These are phyloP conservation scores for Lachnellula suecica DNA, from an alignment of 2,329 filamentous ascomycete species.

Conservation along the genomic window DNA sequence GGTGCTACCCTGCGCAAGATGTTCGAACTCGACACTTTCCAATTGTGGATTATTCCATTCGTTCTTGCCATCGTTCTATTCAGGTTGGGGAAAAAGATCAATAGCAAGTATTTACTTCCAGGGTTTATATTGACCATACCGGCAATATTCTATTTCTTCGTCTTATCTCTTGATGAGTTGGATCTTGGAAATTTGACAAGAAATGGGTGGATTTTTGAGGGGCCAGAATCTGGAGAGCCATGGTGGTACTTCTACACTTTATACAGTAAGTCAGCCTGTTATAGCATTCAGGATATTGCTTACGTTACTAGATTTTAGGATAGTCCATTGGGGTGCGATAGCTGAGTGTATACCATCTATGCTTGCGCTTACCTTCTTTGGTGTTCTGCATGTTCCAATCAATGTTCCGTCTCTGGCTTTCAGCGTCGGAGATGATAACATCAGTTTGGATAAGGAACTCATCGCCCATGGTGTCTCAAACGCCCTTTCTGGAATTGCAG, in stretches of 20 bases:
- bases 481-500: conserved; percentile 78
- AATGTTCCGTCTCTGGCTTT: conserved; percentile 93
- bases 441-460: conserved; percentile 86
- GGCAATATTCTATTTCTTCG: conserved; percentile 74
- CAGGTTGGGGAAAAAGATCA: conserved; percentile 71
- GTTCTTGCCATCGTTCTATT: conserved; percentile 74
- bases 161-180: conserved; percentile 66
- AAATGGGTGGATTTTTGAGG: conserved; percentile 88
- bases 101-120: conserved; percentile 83
- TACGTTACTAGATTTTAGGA: conserved; percentile 63
- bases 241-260: conserved; percentile 99
- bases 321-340: conserved; percentile 82
- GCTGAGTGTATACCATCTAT: conserved; percentile 87
- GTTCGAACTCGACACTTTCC: conserved; percentile 69
- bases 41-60: conserved; percentile 82
- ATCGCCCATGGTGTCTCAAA: conserved; percentile 94
- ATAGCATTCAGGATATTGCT: conserved; percentile 7
- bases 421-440: conserved; percentile 86
- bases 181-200: conserved; percentile 66
- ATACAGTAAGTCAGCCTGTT: conserved; percentile 64
- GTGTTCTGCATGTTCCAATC: conserved; percentile 94
- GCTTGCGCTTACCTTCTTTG: conserved; percentile 96
- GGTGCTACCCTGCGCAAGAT: conserved; percentile 74
- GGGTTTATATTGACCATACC: conserved; percentile 82
- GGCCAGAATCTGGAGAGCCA: conserved; percentile 79